Percentiles rank a stretch among this genome's conserved stretches.
These are phyloP conservation scores for Myxozyma neotropica DNA, from an alignment of 805 yeast species.

Conservation along the genomic window DNA sequence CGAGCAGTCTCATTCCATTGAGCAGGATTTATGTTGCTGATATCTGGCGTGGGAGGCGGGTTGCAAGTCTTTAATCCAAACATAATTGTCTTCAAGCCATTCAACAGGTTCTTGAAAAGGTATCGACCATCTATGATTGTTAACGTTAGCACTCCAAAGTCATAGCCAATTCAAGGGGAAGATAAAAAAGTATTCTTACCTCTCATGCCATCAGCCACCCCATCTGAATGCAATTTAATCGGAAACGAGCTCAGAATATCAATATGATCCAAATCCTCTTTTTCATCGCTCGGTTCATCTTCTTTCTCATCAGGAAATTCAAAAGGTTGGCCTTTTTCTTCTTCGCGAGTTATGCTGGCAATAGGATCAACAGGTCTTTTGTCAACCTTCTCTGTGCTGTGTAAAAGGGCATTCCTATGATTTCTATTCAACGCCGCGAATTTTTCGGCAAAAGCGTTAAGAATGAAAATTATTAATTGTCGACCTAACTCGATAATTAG, in stretches of 20 bases:
- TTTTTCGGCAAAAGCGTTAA: slow-evolving; percentile 84
- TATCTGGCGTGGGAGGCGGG: slow-evolving; percentile 64
- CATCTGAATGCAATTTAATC: slow-evolving; percentile 56
- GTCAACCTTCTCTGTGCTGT: slow-evolving; percentile 25
- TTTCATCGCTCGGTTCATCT: slow-evolving; percentile 14
- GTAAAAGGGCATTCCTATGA: slow-evolving; percentile 46
- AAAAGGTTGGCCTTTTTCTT: slow-evolving; percentile 35
- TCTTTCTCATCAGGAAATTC: slow-evolving; percentile 26
- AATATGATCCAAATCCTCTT: slow-evolving; percentile 45
- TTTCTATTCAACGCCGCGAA: slow-evolving; percentile 75
- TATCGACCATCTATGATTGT: slow-evolving; percentile 79
- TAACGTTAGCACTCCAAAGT: neutral
- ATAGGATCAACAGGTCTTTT: slow-evolving; percentile 31
- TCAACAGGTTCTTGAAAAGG: slow-evolving; percentile 82
- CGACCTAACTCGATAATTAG: slow-evolving; percentile 49
- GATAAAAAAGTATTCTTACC: slow-evolving; percentile 2
- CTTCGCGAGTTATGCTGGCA: slow-evolving; percentile 26
- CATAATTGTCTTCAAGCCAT: slow-evolving; percentile 85
- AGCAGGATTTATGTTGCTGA: slow-evolving; percentile 53
- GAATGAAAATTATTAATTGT: slow-evolving; percentile 80
- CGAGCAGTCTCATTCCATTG: slow-evolving; percentile 87
- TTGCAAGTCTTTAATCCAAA: slow-evolving; percentile 87
- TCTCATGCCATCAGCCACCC: slow-evolving; percentile 56
- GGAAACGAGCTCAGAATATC: slow-evolving; percentile 54
- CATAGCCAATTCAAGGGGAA: too few relatives aligned